A percentile compares a stretch with the other conserved stretches of the same genome.
These are phyloP conservation scores for Ustilago trichophora DNA, from an alignment of 1,284 basidiomycete species.

Conservation along the genomic window DNA sequence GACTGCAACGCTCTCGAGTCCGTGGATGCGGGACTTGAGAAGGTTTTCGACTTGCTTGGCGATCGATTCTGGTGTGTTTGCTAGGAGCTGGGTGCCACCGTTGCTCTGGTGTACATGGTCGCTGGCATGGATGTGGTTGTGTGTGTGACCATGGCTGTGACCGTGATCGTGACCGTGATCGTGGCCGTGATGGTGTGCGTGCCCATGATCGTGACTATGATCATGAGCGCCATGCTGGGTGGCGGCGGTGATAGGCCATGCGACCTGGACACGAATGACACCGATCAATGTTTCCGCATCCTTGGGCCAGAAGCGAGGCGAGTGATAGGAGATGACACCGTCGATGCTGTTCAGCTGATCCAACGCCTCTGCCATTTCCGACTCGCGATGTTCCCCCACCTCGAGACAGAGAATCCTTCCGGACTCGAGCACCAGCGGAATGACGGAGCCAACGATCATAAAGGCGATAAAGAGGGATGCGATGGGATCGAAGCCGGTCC, in stretches of 20 bases:
- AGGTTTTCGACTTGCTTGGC: conserved; percentile 44
- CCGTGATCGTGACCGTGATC: too few species aligned
- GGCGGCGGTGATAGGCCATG: conserved; percentile 71
- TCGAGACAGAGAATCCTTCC: conserved; percentile 89
- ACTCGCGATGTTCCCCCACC: conserved; percentile 75
- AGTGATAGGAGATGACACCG: conserved; percentile 81
- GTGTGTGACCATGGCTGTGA: conserved; percentile 71
- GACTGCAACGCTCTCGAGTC: conserved; percentile 52
- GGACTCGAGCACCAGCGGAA: conserved; percentile 92
- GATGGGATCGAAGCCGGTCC: conserved; percentile 99
- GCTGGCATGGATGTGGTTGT: too few species aligned
- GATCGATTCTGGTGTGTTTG: conserved; percentile 51
- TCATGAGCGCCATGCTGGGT: conserved; percentile 9
- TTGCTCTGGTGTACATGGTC: conserved; percentile 69
- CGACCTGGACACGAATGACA: conserved; percentile 71
- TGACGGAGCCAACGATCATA: conserved; percentile 91
- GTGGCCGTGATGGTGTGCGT: background rate
- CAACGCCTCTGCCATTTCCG: conserved; percentile 77
- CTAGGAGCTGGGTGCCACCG: too few species aligned
- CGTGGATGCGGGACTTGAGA: conserved; percentile 47
- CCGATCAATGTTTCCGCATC: conserved; percentile 86
- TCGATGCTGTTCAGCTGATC: conserved; percentile 75
- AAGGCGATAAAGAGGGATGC: conserved; percentile 95
- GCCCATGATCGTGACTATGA: conserved; percentile 1
- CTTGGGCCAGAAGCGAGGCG: conserved; percentile 94